Conservation (phyloP, 768 basidiomycete species). For the Boletales sp. region DNA sequence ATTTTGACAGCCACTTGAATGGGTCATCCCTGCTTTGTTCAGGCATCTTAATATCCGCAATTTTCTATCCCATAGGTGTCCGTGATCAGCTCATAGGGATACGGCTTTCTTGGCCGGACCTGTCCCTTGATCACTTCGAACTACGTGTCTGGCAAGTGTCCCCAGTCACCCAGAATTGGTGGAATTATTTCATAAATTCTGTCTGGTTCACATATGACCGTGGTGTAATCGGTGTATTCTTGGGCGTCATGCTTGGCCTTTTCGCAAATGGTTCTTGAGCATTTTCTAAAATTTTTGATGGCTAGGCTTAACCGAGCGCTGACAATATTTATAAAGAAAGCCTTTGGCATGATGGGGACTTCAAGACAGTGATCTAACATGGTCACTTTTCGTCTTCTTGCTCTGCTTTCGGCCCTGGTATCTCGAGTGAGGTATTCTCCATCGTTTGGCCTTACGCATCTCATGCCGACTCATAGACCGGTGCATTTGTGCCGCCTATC, state of each 20-base stretch:
- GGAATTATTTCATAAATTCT: neutral
- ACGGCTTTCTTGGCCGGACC: neutral
- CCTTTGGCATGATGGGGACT: neutral
- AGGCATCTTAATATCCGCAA: neutral
- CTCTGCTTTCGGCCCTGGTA: neutral
- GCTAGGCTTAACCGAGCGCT: constrained; percentile 6
- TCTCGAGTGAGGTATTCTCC: constrained; percentile 5
- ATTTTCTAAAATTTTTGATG: neutral
- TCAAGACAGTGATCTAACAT: constrained; percentile 6
- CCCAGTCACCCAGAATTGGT: neutral
- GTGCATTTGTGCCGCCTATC: constrained; percentile 2
- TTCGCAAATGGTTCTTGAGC: neutral
- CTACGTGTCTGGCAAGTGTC: neutral
- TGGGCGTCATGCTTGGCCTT: neutral
- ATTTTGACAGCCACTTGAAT: neutral
- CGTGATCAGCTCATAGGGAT: neutral
- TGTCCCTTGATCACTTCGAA: neutral
- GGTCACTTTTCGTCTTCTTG: constrained; percentile 3
- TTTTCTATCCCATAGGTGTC: neutral
- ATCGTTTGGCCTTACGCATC: neutral
- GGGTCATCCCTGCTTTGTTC: neutral
- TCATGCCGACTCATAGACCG: constrained; percentile 9
- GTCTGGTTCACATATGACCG: neutral
- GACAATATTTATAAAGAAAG: constrained; percentile 10
- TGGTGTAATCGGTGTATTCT: neutral